phyloP scores from a whole-genome alignment of 768 basidiomycete genomes.

The Naganishia randhawae region DNA sequence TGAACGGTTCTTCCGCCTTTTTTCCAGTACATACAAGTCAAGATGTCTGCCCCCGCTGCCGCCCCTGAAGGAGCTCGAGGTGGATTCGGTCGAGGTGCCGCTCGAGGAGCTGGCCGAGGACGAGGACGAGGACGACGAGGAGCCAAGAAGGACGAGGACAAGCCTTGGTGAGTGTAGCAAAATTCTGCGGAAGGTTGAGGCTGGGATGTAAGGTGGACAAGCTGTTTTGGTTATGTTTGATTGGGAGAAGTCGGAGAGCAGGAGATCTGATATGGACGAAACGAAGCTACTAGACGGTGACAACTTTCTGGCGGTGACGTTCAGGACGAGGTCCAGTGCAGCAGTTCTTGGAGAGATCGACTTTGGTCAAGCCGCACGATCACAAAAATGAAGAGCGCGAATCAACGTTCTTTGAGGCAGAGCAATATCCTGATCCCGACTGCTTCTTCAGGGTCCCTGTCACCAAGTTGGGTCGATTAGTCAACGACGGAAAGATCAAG shows the following conservation, averaged over 20 bases:
- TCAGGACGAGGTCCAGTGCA: not conserved
- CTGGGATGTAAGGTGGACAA: not conserved
- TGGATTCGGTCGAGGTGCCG: conserved; percentile 73
- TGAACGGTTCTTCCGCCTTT: conserved; percentile 14
- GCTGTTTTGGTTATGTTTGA: not conserved
- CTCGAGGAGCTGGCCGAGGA: conserved; percentile 56
- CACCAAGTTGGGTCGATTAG: conserved; percentile 97
- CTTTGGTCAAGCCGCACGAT: too few relatives aligned
- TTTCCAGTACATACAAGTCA: conserved; percentile 28
- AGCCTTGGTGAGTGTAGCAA: conserved; percentile 76
- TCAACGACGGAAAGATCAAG: conserved; percentile 99
- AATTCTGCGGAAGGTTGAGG: not conserved
- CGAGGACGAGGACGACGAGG: conserved; percentile 84
- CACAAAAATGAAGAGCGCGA: too few relatives aligned
- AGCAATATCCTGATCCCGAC: conserved; percentile 54
- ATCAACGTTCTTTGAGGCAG: not conserved
- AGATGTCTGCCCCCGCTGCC: conserved; percentile 58
- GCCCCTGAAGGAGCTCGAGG: conserved; percentile 75
- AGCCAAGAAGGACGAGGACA: conserved; percentile 98
- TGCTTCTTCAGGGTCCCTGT: conserved; percentile 62
- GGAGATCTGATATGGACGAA: not conserved
- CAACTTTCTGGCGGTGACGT: not conserved
- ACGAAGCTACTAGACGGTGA: too few relatives aligned
- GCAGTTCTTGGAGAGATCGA: too few relatives aligned
- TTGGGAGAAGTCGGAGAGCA: not conserved